Conservation (phyloP, 257 asterid species). For the Nicotiana knightiana region DNA sequence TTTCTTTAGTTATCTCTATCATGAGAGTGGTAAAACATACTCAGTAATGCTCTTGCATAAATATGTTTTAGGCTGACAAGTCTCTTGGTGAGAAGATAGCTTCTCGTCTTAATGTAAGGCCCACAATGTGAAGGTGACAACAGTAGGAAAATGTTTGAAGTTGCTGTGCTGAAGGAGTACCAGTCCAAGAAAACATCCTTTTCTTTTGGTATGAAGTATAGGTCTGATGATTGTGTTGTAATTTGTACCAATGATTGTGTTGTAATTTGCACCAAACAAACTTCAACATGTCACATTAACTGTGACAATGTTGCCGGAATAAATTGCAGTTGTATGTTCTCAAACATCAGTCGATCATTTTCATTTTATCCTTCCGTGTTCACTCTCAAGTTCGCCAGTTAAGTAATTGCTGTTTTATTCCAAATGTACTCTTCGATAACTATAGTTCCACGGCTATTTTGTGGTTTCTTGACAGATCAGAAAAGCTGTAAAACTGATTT, state of each 20-base stretch:
- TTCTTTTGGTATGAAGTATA: background rate
- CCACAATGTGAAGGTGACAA: constrained; percentile 1
- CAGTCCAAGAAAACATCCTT: background rate
- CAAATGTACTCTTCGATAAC: too few species aligned
- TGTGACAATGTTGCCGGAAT: background rate
- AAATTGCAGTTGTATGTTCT: background rate
- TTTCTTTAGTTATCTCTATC: background rate
- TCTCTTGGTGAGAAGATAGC: constrained; percentile 10
- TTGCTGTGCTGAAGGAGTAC: background rate
- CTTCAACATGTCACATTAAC: background rate
- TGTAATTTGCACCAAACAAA: background rate
- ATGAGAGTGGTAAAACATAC: background rate
- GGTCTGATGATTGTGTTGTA: background rate
- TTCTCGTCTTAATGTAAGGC: constrained; percentile 6
- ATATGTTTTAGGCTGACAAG: constrained; percentile 1
- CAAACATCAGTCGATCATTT: background rate
- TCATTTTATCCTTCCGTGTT: background rate
- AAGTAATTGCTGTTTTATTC: too few species aligned
- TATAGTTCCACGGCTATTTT: too few species aligned
- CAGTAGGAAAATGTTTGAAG: background rate
- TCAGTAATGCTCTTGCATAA: background rate
- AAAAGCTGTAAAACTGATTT: too few species aligned
- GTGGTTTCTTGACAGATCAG: too few species aligned
- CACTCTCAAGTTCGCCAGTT: too few species aligned
- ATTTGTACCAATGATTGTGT: background rate